Base-by-base conservation (phyloP, 31 red algal genomes). In the Endocladia muricata region DNA sequence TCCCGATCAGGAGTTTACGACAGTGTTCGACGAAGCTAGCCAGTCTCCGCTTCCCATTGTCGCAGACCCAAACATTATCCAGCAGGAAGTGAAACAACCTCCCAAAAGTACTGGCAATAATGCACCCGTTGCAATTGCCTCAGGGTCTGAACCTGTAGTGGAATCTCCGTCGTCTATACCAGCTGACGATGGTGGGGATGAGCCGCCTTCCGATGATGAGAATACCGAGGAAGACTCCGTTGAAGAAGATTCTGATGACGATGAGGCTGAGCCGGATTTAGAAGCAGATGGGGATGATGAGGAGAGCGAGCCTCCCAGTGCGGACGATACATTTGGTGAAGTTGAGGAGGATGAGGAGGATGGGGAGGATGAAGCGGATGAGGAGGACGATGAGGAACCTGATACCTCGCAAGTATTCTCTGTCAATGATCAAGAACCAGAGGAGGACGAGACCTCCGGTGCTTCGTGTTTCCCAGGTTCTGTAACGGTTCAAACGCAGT, bases 381-480 rank as follows among this genome's bases (percentile, higher is more conserved):
- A n/a, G n/a, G n/a, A n/a, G n/a, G n/a, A n/a, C n/a, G n/a, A n/a
- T n/a, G n/a, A n/a, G n/a, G n/a, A n/a, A n/a, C n/a, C n/a, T n/a
- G n/a, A n/a, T n/a, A n/a, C n/a, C n/a, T n/a, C n/a, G n/a, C n/a
- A n/a, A n/a, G n/a, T n/a, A n/a, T n/a, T n/a, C n/a, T n/a, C n/a
- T n/a, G n/a, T n/a, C n/a, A n/a, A n/a, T n/a, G n/a, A n/a, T n/a
- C n/a, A n/a, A n/a, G n/a, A n/a, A n/a, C n/a, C n/a, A n/a, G n/a
- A n/a, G n/a, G n/a, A n/a, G n/a, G n/a, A n/a, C n/a, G n/a, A n/a
- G n/a, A n/a, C n/a, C n/a, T n/a, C 44, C 8, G 44, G 19, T 49
- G 44, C 70, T 6, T 70, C 78, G 8, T 94, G 91, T 61, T 94
- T 94, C 79, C 91, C 91, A 7, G 78, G 66, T 4, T 78, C 65